Base-by-base conservation (phyloP, 148 eudicot species). In the Rhododendron griersonianum region DNA sequence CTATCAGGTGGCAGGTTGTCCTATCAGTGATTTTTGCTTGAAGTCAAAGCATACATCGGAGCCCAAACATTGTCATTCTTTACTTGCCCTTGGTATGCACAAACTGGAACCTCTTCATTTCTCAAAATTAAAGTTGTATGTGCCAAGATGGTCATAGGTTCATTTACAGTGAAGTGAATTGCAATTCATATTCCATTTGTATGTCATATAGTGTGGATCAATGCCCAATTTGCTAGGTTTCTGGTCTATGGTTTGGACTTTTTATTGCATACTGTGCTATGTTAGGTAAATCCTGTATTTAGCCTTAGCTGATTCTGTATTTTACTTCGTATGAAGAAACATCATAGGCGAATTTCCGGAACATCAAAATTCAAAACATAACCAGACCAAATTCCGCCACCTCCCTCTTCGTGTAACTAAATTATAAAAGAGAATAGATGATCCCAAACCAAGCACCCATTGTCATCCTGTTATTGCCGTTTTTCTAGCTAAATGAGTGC, bases 1-100 rank as follows among this genome's bases (percentile, higher is more conserved):
- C 86, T 91, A 89, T 80, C 98, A 96, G 88, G 95, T 95, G 74
- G 81, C 44, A 41, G 7, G 44, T 41, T 41, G 44, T 41, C 7
- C 44, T 5, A 89, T 93, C 78, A 86, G 86, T 85, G 87, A 82
- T 63, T 86, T 87, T 55, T 85, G 86, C 89, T 35, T 55, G 41
- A 86, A 71, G 86, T 84, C 88, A 23, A 50, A 80, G 69, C 90
- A 41, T 41, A 41, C 5, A 41, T 41, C 44, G 5, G 44, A 41
- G 44, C 44, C 44, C 44, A 41, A 41, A 41, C 7, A 37, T 81
- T 59, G 61, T 44, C 81, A 77, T 57, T 87, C 81, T 85, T 84
- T 87, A 41, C 47, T 67, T 67, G 83, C 57, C 37, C 88, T 84
- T 41, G 44, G 98, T 93, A 91, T 55, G 50, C 21, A 71, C 59